These are phyloP conservation scores for Cystobasidium ongulense DNA, from an alignment of 768 basidiomycete species.

Conservation along the genomic window DNA sequence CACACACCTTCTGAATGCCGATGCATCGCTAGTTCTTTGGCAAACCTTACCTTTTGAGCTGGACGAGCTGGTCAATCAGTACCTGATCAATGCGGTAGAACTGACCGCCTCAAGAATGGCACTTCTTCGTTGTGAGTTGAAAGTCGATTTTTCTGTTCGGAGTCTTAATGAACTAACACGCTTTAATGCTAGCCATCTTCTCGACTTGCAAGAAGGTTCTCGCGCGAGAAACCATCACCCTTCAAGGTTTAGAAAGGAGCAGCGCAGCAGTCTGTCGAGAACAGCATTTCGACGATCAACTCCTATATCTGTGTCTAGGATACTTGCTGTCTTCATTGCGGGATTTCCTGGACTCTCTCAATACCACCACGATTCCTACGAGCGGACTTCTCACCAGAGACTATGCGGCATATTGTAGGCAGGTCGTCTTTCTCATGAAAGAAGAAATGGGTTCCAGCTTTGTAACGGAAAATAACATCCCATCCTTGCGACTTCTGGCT, in stretches of 20 bases:
- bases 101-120: neutral
- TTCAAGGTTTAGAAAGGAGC: neutral
- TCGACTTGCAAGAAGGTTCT: constrained; percentile 5
- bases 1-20: neutral
- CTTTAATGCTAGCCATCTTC: neutral
- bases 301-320: neutral
- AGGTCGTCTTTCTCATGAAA: constrained; percentile 6
- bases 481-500: neutral
- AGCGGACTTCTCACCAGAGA: neutral
- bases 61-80: neutral
- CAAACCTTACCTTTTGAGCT: neutral
- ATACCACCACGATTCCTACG: neutral
- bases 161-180: neutral
- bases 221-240: neutral
- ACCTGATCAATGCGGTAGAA: neutral
- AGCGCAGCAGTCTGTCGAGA: neutral
- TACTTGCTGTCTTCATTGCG: neutral
- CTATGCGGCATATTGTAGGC: neutral
- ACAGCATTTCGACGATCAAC: constrained; percentile 16
- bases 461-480: constrained; percentile 3
- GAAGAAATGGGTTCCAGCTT: neutral
- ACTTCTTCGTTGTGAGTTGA: neutral
- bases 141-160: neutral
- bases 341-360: constrained; percentile 13
- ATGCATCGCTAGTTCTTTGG: neutral